phyloP scores from a whole-genome alignment of 2,329 filamentous ascomycete species.

The Rhinocladiella similis region DNA sequence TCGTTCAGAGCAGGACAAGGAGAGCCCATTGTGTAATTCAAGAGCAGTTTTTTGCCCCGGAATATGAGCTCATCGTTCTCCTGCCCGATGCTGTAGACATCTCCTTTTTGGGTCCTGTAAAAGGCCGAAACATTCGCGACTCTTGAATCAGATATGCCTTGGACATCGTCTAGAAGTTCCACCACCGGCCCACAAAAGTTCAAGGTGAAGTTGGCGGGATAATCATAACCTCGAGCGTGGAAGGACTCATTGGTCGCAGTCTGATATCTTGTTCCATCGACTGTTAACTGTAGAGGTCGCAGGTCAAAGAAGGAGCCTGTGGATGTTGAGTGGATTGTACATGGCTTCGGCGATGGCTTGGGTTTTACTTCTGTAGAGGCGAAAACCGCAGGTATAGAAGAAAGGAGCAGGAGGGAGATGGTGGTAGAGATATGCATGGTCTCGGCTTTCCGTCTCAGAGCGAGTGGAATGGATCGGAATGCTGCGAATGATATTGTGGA shows the following conservation, averaged over 20 bases:
- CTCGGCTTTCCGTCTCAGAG: neutral
- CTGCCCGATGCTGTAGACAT: slow-evolving; percentile 37
- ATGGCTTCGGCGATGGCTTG: slow-evolving; percentile 52
- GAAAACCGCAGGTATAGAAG: slow-evolving; percentile 32
- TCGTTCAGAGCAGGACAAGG: slow-evolving; percentile 54
- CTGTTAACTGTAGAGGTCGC: slow-evolving; percentile 46
- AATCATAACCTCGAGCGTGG: slow-evolving; percentile 51
- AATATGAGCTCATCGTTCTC: slow-evolving; percentile 48
- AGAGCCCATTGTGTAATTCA: slow-evolving; percentile 76
- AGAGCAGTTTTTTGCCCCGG: slow-evolving; percentile 61
- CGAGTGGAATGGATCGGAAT: neutral
- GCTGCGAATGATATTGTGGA: no score
- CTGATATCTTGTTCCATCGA: slow-evolving; percentile 46
- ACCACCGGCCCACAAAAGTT: slow-evolving; percentile 53
- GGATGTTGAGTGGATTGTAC: slow-evolving; percentile 62
- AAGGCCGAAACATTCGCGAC: slow-evolving; percentile 53
- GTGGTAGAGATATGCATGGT: slow-evolving; percentile 21
- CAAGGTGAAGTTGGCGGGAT: slow-evolving; percentile 51
- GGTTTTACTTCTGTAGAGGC: slow-evolving; percentile 42
- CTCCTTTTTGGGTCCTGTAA: slow-evolving; percentile 37
- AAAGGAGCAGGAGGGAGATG: slow-evolving; percentile 35
- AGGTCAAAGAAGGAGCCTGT: slow-evolving; percentile 65
- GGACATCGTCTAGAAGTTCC: slow-evolving; percentile 47
- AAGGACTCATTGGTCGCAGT: slow-evolving; percentile 47
- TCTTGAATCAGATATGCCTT: slow-evolving; percentile 41